Conservation (phyloP, 352 stramenopile species). For the Plasmopara halstedii region DNA sequence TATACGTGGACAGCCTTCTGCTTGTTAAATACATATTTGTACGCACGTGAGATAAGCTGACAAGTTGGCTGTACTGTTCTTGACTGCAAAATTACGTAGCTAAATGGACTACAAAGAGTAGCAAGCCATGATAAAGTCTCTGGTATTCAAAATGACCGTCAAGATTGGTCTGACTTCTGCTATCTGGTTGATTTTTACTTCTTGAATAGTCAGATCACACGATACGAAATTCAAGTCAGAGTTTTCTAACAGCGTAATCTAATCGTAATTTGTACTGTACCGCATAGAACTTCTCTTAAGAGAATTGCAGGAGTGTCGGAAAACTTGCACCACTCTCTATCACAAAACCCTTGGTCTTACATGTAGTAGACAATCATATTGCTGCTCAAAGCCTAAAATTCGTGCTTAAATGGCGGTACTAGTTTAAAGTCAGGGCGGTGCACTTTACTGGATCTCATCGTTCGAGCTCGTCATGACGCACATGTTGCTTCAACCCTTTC, state of each 20-base stretch:
- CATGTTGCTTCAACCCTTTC: no score
- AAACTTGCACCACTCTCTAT: conserved; percentile 13
- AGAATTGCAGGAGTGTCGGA: conserved; percentile 17
- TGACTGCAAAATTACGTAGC: no score
- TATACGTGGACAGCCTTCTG: no score
- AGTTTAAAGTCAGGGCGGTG: not conserved
- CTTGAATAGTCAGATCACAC: conserved; percentile 14
- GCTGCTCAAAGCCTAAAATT: not conserved
- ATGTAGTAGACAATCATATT: not conserved
- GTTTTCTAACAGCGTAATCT: conserved; percentile 6
- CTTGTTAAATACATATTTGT: no score
- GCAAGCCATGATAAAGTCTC: no score
- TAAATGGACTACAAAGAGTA: no score
- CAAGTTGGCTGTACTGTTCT: no score
- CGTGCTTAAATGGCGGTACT: not conserved
- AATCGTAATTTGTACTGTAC: conserved; percentile 12
- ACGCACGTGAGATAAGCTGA: no score
- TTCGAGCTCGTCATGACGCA: not conserved
- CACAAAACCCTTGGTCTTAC: conserved; percentile 3
- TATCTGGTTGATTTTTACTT: conserved; percentile 14
- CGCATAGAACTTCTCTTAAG: conserved; percentile 3
- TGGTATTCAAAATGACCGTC: not conserved
- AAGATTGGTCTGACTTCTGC: conserved; percentile 14
- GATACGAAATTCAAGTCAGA: conserved; percentile 7
- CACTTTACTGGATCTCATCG: conserved; percentile 3